Conservation (phyloP, 2,329 filamentous ascomycete species). For the Chrysosporium queenslandicum region DNA sequence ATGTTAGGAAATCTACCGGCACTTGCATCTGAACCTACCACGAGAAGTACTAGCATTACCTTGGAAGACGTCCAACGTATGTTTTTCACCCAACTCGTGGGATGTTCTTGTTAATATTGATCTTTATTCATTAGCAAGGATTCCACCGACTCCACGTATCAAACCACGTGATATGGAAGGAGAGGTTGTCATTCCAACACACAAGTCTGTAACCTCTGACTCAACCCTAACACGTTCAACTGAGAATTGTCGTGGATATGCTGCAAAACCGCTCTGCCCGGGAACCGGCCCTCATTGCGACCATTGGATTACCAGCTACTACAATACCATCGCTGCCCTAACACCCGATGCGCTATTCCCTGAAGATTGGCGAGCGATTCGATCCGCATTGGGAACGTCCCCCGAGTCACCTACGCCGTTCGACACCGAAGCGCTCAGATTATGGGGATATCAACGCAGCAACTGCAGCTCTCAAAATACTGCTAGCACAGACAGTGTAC, state of each 20-base stretch:
- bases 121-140: background rate
- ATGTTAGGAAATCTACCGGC: slow-evolving; percentile 50
- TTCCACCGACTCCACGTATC: background rate
- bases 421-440: background rate
- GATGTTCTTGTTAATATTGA: background rate
- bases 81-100: background rate
- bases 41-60: background rate
- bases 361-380: slow-evolving; percentile 6
- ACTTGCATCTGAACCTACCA: slow-evolving; percentile 3
- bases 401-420: background rate
- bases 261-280: background rate
- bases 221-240: background rate
- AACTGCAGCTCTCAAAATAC: background rate
- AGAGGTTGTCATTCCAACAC: background rate
- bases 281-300: background rate
- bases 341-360: background rate
- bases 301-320: background rate
- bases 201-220: background rate
- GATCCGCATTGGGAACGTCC: background rate
- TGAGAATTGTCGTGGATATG: background rate
- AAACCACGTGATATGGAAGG: background rate
- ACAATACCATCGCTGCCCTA: background rate
- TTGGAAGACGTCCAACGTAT: background rate
- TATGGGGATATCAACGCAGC: background rate
- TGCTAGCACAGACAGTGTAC: background rate